Evolutionary conservation across 2,329 filamentous ascomycete genomes (phyloP).

Genomic region (Penicillium sp.): DNA sequence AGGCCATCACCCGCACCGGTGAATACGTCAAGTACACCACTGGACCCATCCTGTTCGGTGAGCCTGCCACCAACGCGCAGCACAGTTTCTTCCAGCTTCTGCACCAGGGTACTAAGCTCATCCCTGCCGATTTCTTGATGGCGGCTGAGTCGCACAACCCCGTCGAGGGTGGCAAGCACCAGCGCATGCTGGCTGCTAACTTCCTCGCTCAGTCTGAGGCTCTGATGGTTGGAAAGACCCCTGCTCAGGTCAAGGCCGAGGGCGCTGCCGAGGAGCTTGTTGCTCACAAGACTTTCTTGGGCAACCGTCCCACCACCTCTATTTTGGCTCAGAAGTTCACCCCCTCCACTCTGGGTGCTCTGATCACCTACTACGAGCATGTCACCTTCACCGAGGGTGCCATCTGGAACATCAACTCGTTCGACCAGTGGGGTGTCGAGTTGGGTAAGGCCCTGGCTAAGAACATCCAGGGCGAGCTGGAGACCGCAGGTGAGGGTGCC

Average conservation of each 20-base stretch:
- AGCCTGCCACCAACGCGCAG: conserved; percentile 98
- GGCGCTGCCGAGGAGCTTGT: conserved; percentile 59
- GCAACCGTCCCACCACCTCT: conserved; percentile 93
- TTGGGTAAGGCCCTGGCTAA: conserved; percentile 94
- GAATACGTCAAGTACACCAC: conserved; percentile 96
- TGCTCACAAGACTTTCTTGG: conserved; percentile 98
- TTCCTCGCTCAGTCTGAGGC: conserved; percentile 52
- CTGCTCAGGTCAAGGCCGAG: conserved; percentile 49
- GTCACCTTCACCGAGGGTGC: conserved; percentile 96
- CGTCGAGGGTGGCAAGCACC: conserved; percentile 85
- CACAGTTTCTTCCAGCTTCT: conserved; percentile 99
- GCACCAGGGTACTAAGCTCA: conserved; percentile 98
- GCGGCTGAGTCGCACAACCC: conserved; percentile 97
- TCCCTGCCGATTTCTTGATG: conserved; percentile 96
- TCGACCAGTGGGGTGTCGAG: conserved; percentile 99
- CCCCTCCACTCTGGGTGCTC: conserved; percentile 83
- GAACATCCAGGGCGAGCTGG: conserved; percentile 83
- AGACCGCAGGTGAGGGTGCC: conserved; percentile 65
- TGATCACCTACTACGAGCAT: conserved; percentile 99
- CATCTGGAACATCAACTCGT: conserved; percentile 99
- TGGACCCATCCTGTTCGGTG: conserved; percentile 91
- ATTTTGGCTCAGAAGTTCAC: conserved; percentile 94
- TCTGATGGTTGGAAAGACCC: conserved; percentile 54
- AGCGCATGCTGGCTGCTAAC: conserved; percentile 61
- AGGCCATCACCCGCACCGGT: conserved; percentile 86